Conservation (phyloP, 2,329 filamentous ascomycete species). For the Monosporascus sp. region DNA sequence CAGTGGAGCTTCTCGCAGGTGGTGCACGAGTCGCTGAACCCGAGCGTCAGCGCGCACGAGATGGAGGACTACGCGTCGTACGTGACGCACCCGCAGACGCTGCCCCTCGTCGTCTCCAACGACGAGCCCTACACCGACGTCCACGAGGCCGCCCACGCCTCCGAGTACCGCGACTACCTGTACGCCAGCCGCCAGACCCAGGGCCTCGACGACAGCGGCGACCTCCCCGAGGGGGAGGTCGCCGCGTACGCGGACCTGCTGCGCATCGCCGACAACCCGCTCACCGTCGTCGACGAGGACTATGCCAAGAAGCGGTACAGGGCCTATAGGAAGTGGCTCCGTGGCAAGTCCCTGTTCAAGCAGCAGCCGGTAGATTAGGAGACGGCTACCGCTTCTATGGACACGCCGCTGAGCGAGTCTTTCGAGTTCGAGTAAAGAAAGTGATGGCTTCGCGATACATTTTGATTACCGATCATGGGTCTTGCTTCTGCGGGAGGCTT, state of each 20-base stretch:
- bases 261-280: slow-evolving; percentile 69
- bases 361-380: slow-evolving; percentile 63
- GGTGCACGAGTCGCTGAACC: slow-evolving; percentile 79
- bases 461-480: slow-evolving; percentile 4
- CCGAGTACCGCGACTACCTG: slow-evolving; percentile 77
- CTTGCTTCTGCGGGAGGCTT: slow-evolving; percentile 1
- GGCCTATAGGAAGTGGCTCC: slow-evolving; percentile 90
- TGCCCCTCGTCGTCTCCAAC: slow-evolving; percentile 73
- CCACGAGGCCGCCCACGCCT: slow-evolving; percentile 33
- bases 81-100: slow-evolving; percentile 79
- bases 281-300: slow-evolving; percentile 86
- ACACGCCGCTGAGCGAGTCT: slow-evolving; percentile 16
- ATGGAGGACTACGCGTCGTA: slow-evolving; percentile 84
- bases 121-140: slow-evolving; percentile 31
- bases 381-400: slow-evolving; percentile 9
- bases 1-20: slow-evolving; percentile 88
- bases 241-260: slow-evolving; percentile 73
- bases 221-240: slow-evolving; percentile 56
- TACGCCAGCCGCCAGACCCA: slow-evolving; percentile 61
- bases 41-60: slow-evolving; percentile 70
- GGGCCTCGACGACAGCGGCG: slow-evolving; percentile 30
- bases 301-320: slow-evolving; percentile 91
- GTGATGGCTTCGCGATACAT: not conserved
- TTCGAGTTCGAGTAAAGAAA: slow-evolving; percentile 4
- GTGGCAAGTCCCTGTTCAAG: slow-evolving; percentile 93